These are phyloP conservation scores for Quaeritorhiza haematococci DNA, from an alignment of 371 early-diverging fungal genomes.

Conservation along the genomic window DNA sequence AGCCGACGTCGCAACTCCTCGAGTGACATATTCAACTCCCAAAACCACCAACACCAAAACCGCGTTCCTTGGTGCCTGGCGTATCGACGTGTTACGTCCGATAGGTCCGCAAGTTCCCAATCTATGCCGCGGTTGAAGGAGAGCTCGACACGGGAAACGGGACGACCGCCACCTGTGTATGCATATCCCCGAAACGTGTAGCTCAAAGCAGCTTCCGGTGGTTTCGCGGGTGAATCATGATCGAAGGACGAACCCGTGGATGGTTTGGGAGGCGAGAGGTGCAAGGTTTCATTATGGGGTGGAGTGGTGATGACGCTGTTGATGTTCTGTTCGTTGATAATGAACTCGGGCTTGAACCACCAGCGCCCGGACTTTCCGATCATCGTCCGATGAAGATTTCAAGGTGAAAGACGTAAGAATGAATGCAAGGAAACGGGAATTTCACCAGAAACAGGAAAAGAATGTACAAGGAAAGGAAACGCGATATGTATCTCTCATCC, in stretches of 20 bases:
- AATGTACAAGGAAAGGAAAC: too few relatives aligned
- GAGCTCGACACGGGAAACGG: constrained; percentile 64
- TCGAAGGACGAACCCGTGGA: constrained; percentile 25
- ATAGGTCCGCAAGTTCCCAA: constrained; percentile 56
- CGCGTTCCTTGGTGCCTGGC: constrained; percentile 31
- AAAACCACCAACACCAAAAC: constrained; percentile 72
- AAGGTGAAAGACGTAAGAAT: too few relatives aligned
- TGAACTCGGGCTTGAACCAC: constrained; percentile 59
- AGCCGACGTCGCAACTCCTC: constrained; percentile 27
- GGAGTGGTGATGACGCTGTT: constrained; percentile 55
- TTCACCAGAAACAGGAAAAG: too few relatives aligned
- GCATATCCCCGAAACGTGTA: constrained; percentile 61
- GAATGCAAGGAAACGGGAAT: too few relatives aligned
- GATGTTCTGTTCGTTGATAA: constrained; percentile 60
- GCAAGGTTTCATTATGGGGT: constrained; percentile 54
- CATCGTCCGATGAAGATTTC: constrained; percentile 12
- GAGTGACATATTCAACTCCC: constrained; percentile 53
- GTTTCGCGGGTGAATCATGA: constrained; percentile 5
- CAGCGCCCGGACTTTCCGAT: constrained; percentile 45
- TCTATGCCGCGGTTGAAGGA: constrained; percentile 65
- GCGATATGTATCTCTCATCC: too few relatives aligned
- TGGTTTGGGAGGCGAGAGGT: constrained; percentile 52
- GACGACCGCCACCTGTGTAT: constrained; percentile 62
- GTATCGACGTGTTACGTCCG: constrained; percentile 16
- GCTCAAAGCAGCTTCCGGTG: constrained; percentile 13